Evolutionary conservation across 495 filamentous ascomycete species (phyloP).

Genomic region (Sabuloglossum arenarium): DNA sequence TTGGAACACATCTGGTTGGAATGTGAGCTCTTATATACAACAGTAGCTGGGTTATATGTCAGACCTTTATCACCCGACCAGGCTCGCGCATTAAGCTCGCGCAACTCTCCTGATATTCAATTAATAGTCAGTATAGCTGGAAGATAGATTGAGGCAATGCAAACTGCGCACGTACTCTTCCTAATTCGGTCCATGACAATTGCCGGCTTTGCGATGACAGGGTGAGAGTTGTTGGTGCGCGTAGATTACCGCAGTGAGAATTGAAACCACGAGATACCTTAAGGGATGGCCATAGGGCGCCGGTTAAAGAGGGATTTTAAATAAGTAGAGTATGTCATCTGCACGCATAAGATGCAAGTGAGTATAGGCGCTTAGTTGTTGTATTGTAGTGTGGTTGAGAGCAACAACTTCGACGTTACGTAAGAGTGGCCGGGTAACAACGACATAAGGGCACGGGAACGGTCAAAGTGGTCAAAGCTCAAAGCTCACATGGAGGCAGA

Average conservation of each 20-base stretch:
- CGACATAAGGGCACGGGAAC: too few relatives aligned
- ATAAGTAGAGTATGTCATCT: neutral
- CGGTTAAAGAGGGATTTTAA: neutral
- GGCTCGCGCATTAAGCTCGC: slow-evolving; percentile 62
- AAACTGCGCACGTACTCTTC: slow-evolving; percentile 39
- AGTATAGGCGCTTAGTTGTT: neutral
- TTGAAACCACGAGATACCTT: neutral
- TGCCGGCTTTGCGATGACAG: neutral
- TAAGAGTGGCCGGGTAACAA: too few relatives aligned
- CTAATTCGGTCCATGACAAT: slow-evolving; percentile 57
- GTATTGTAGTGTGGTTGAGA: neutral
- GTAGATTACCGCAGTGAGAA: neutral
- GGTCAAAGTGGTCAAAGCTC: too few relatives aligned
- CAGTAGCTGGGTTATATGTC: neutral
- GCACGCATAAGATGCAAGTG: neutral
- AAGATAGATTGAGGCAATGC: slow-evolving; percentile 3
- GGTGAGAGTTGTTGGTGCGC: neutral
- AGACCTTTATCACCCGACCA: slow-evolving; percentile 77
- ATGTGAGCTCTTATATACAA: slow-evolving; percentile 10
- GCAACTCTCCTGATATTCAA: slow-evolving; percentile 50
- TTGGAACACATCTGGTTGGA: slow-evolving; percentile 48
- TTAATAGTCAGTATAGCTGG: slow-evolving; percentile 13
- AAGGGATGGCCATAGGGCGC: neutral
- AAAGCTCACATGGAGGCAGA: too few relatives aligned
- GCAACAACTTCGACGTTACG: too few relatives aligned